phyloP scores from a whole-genome alignment of 768 basidiomycete genomes.

The Kwoniella sp. region DNA sequence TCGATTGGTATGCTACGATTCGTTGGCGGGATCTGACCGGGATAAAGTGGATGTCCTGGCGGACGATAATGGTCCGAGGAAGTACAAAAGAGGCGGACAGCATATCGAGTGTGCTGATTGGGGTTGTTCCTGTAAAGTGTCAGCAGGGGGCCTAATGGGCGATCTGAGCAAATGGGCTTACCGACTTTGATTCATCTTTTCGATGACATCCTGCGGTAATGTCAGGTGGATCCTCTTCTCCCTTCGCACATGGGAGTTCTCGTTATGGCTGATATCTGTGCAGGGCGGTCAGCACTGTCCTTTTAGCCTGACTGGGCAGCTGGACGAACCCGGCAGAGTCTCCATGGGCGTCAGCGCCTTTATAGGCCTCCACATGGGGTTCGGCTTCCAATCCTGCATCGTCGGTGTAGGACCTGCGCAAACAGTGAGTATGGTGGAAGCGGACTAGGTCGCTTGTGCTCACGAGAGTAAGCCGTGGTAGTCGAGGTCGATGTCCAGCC shows the following conservation, averaged over 20 bases:
- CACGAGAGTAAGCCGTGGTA: too few species aligned
- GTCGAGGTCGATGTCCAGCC: neutral
- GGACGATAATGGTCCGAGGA: constrained; percentile 47
- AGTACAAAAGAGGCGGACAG: constrained; percentile 49
- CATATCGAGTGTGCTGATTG: constrained; percentile 24
- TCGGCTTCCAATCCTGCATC: constrained; percentile 40
- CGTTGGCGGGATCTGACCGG: constrained; percentile 11
- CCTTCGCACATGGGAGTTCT: constrained; percentile 29
- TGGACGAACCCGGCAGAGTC: constrained; percentile 26
- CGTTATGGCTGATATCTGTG: constrained; percentile 28
- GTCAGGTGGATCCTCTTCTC: constrained; percentile 29
- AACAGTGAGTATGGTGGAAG: neutral
- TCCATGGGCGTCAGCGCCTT: constrained; percentile 41
- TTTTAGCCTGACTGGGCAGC: neutral
- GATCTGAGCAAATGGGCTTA: constrained; percentile 12
- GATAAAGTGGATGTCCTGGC: constrained; percentile 12
- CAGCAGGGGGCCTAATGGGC: neutral
- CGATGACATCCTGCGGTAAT: constrained; percentile 28
- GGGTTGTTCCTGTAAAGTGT: too few species aligned
- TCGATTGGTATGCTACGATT: constrained; percentile 39
- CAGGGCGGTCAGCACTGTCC: neutral
- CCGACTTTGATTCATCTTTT: constrained; percentile 36
- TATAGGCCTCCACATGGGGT: constrained; percentile 46
- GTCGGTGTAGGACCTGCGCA: constrained; percentile 5
- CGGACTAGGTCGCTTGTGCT: neutral